Base-by-base conservation (phyloP, 352 stramenopile genomes). In the Phytophthora fragariae region DNA sequence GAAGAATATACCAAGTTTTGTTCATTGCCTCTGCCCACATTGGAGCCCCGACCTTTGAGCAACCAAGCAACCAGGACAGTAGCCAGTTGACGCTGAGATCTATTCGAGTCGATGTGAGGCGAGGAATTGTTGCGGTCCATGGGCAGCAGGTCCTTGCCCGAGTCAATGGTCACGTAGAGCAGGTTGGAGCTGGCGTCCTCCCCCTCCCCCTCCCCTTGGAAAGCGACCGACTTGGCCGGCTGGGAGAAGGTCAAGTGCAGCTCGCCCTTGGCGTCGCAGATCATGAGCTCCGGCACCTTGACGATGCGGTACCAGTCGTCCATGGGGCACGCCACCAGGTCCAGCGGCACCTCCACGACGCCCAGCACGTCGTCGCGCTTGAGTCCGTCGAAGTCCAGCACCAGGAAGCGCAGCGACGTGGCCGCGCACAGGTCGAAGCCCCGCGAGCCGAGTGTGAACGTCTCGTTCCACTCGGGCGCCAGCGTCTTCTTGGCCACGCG, bases 91-190 rank as follows among this genome's bases (percentile, higher is more conserved):
- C 35, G 35, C 35, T 10, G 11, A 39, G 7, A 39, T 39, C 35
- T 39, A 39, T 39, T 27, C 24, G 24, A 39, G 35, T 11, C 35
- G 35, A 39, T 39, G 35, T 11, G 35, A 39, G 9, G 35, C 35
- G 11, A 39, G 35, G 35, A 9, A 39, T 39, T 11, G 35, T 12
- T 39, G 35, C 35, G 35, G 24, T 27, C 89, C 85, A 97, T 96
- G 12, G 88, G 75, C 55, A 97, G 79, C 29, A 98, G 75, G 37
- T 93, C 88, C 50, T 83, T 84, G 39, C 82, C 87, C n/a, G 84
- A 89, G 39, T 92, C 83, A 60, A 94, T 84, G 7, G 85, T 92
- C 27, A 92, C 85, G 47, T 85, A 90, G 3, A 94, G 73, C 57
- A 92, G 54, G 33, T 94, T 94, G 27, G 27, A 2, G 27, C 27